Evolutionary conservation across 2,329 filamentous ascomycete species (phyloP), one percentile per base, ranked within the genome.

Genomic region (Capronia epimyces): DNA sequence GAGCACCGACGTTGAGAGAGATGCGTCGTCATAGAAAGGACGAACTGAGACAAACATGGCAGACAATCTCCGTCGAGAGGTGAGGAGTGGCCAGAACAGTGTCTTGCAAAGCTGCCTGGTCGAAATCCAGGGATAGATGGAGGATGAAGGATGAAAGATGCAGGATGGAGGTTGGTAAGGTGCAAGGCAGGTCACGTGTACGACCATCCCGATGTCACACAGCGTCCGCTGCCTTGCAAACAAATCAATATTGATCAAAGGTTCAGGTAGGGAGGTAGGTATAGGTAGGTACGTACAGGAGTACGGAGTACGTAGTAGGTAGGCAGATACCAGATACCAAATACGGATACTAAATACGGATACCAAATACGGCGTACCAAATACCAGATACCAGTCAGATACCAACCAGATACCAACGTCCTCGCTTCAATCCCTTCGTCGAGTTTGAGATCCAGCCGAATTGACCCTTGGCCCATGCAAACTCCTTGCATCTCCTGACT

Each of bases 61-160:
- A 32, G 21, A 27, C 41, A 52, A 55, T 55, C 29, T 54, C 52
- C 43, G 29, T n/a, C n/a, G n/a, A n/a, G n/a, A n/a, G n/a, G n/a
- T n/a, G n/a, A 13, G 20, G 16, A 29, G 18, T 18, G 16, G 18
- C 16, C 15, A 18, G 15, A 12, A n/a, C 25, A 2, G 2, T 21
- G 39, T 39, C 47, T 50, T 48, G 16, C 44, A 54, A 54, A 44
- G 13, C 34, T 31, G 27, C 46, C 40, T 42, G 41, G 15, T 43
- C 18, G 20, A 6, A 44, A 18, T 32, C 24, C 16, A 18, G 13
- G 29, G 29, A 12, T 6, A 27, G 25, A 27, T 27, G 25, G 25
- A 10, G n/a, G 31, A 16, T 43, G 37, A 41, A 41, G 18, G 12
- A 22, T 7, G 13, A 13, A 7, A 13, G 8, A 29, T 8, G 27